Conservation (phyloP, 176 grass and related monocot species). For the Oropetium thomaeum region DNA sequence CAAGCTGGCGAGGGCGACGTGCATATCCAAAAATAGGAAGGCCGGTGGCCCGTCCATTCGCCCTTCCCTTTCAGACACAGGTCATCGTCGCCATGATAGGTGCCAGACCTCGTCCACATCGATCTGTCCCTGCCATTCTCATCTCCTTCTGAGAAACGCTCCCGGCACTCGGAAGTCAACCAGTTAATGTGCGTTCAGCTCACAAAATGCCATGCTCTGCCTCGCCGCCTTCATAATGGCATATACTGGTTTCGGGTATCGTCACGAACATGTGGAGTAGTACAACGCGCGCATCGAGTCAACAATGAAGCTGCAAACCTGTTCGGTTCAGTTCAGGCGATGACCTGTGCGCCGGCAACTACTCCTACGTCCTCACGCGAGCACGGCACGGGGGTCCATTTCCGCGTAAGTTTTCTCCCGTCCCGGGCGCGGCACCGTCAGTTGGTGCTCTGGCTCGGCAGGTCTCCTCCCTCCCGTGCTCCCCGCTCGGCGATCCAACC, state of each 20-base stretch:
- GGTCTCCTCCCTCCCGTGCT: not conserved
- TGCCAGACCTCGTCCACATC: not conserved
- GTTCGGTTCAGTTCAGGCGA: not conserved
- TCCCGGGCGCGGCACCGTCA: not conserved
- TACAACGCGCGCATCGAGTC: too few species aligned
- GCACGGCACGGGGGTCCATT: not conserved
- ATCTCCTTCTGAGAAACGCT: not conserved
- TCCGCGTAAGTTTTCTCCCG: not conserved
- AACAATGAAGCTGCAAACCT: not conserved
- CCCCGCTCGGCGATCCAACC: not conserved
- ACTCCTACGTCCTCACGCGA: not conserved
- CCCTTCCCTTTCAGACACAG: constrained; percentile 36
- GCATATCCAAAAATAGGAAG: constrained; percentile 42
- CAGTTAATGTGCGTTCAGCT: not conserved
- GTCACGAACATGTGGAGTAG: not conserved
- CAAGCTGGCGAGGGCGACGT: not conserved
- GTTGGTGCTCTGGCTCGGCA: not conserved
- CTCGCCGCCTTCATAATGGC: not conserved
- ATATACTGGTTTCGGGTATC: not conserved
- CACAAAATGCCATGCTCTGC: not conserved
- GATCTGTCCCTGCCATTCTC: not conserved
- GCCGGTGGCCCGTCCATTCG: constrained; percentile 37
- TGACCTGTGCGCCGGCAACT: too few species aligned
- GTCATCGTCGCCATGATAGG: constrained; percentile 11
- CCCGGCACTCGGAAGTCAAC: not conserved